Conservation (phyloP, 352 stramenopile genomes). For the Phytophthora megakarya region DNA sequence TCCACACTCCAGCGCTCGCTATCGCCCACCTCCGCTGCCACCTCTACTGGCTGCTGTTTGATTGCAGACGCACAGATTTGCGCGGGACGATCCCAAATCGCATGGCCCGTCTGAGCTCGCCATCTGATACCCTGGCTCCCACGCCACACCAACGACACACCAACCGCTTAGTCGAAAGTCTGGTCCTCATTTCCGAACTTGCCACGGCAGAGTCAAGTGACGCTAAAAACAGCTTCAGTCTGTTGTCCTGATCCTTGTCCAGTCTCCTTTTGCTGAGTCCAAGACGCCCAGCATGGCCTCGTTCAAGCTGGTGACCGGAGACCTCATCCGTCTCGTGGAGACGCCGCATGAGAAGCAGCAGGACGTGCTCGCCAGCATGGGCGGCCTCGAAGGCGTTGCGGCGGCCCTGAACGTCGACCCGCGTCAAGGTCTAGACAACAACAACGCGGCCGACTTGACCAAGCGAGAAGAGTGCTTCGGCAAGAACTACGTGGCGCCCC, state of each 20-base stretch:
- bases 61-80: not conserved
- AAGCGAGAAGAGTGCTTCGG: conserved; percentile 55
- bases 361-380: conserved; percentile 43
- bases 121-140: conserved; percentile 8
- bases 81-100: not conserved
- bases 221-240: conserved; percentile 20
- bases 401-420: conserved; percentile 50
- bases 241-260: conserved; percentile 1
- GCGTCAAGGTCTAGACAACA: conserved; percentile 48
- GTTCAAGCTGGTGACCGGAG: conserved; percentile 54
- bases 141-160: conserved; percentile 22
- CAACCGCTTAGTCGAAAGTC: conserved; percentile 26
- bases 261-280: not conserved
- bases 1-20: not conserved
- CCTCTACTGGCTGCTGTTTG: conserved; percentile 1
- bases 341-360: conserved; percentile 60
- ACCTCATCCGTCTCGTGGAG: conserved; percentile 70
- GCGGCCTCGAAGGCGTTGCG: conserved; percentile 55
- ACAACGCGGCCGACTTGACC: conserved; percentile 39
- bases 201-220: conserved; percentile 16
- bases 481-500: conserved; percentile 67
- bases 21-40: not conserved
- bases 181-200: conserved; percentile 29
- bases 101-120: not conserved
- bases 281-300: conserved; percentile 23